phyloP scores from a whole-genome alignment of 2,329 filamentous ascomycete genomes.

The Davidsoniella eucalypti region DNA sequence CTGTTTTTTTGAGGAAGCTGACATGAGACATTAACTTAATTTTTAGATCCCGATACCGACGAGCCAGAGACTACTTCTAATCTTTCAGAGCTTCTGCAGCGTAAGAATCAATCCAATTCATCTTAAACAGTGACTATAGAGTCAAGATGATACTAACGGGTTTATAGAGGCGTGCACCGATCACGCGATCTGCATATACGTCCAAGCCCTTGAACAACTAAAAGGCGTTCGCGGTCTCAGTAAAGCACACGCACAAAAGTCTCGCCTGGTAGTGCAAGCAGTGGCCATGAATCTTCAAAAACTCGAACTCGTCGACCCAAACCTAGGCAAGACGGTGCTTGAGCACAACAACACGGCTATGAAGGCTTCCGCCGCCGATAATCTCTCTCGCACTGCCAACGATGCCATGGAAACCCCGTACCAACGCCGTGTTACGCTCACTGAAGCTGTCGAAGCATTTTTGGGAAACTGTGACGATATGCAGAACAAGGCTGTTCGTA shows the following conservation, averaged over 20 bases:
- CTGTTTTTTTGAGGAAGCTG: neutral
- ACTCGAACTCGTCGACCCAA: conserved; percentile 8
- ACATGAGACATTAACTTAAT: neutral
- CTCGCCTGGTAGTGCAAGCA: conserved; percentile 3
- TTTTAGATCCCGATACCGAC: neutral
- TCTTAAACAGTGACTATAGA: neutral
- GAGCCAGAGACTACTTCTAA: neutral
- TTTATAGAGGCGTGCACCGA: conserved; percentile 8
- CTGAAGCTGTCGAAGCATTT: conserved; percentile 4
- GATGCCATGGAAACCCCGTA: too few relatives aligned
- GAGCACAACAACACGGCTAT: neutral
- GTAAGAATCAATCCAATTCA: neutral
- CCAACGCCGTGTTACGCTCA: neutral
- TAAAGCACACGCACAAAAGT: neutral
- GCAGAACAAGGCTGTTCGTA: neutral
- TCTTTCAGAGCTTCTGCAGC: conserved; percentile 5
- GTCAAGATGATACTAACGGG: neutral
- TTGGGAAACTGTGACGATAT: conserved; percentile 4
- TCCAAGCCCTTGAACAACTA: conserved; percentile 21
- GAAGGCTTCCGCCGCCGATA: too few relatives aligned
- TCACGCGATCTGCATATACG: conserved; percentile 20
- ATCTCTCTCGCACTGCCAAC: too few relatives aligned
- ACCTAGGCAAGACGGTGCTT: conserved; percentile 5
- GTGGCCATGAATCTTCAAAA: conserved; percentile 8
- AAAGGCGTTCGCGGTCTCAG: conserved; percentile 2